Base-by-base conservation (phyloP, 768 basidiomycete genomes). In the Sutorius australiensis region DNA sequence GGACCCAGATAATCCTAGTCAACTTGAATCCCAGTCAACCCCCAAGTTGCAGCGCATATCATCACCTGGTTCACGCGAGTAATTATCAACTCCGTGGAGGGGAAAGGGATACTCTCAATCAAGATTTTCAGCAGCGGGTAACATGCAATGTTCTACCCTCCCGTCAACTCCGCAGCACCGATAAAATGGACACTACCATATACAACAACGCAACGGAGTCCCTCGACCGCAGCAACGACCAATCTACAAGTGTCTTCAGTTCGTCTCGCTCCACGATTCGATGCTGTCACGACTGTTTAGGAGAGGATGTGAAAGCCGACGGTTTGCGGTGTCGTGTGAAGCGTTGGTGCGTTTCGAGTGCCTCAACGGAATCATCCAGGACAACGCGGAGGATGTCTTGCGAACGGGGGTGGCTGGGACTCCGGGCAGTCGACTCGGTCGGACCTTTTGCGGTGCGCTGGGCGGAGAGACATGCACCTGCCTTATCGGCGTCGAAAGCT, bases 211-310 rank as follows among this genome's bases (percentile, higher is more conserved):
- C 19, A 45, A 43, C 41, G 14, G 8, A n/a, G 46, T 36, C 14
- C 14, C 28, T 42, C 36, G 45, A 47, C 40, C 27, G 48, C 45
- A 59, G 56, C 49, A 57, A 53, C n/a, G 7, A 11, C 6, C 30
- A 28, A 28, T 13, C 5, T 7, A 33, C 41, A 19, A 17, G 3
- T 4, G 13, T 31, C 43, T 28, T 51, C 44, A 53, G 17, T 47
- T 19, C 33, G 13, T 19, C 42, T 61, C 59, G n/a, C 60, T 50
- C 74, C 74, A 75, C 32, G 70, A 74, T 50, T 75, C 71, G 31
- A 75, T 75, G 33, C 58, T 73, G 53, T 73, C 71, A 31, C 61
- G 61, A 49, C 62, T 67, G 42, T 48, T 48, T 9, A 33, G 33
- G 38, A 57, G 36, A 38, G 47, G 43, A 31, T 50, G 53, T 32